Conservation (phyloP, 2,329 filamentous ascomycete genomes). For the Pestalotiopsis sp. region DNA sequence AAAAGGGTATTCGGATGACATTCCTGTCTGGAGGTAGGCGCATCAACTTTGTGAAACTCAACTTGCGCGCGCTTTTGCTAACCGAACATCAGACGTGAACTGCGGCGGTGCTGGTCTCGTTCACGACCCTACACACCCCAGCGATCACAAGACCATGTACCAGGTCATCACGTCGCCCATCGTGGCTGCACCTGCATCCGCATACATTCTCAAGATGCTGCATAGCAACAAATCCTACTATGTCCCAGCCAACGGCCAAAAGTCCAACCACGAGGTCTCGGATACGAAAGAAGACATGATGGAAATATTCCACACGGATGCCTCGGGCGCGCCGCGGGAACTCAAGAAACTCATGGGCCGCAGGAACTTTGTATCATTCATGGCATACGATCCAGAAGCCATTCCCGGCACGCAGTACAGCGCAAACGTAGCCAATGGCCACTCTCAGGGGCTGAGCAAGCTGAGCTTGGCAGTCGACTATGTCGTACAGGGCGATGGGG, state of each 20-base stretch:
- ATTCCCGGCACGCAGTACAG: constrained; percentile 42
- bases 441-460: constrained; percentile 55
- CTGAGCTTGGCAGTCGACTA: constrained; percentile 93
- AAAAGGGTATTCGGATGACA: constrained; percentile 94
- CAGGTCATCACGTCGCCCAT: constrained; percentile 93
- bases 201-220: constrained; percentile 90
- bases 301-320: constrained; percentile 97
- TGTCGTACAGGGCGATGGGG: constrained; percentile 89
- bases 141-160: constrained; percentile 99
- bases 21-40: constrained; percentile 82
- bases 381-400: constrained; percentile 90
- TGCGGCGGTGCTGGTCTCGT: constrained; percentile 89
- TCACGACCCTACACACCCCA: constrained; percentile 87
- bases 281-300: constrained; percentile 99
- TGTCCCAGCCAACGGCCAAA: constrained; percentile 82
- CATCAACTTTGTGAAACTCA: neutral
- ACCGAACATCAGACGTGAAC: constrained; percentile 66
- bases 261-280: constrained; percentile 67
- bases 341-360: constrained; percentile 91
- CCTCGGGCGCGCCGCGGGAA: constrained; percentile 79
- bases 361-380: constrained; percentile 87
- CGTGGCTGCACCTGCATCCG: constrained; percentile 81
- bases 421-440: constrained; percentile 28
- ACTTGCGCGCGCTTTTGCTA: constrained; percentile 17
- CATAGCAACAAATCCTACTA: constrained; percentile 94